Conservation (phyloP, 805 yeast genomes). For the Ogataea populi-albae region DNA sequence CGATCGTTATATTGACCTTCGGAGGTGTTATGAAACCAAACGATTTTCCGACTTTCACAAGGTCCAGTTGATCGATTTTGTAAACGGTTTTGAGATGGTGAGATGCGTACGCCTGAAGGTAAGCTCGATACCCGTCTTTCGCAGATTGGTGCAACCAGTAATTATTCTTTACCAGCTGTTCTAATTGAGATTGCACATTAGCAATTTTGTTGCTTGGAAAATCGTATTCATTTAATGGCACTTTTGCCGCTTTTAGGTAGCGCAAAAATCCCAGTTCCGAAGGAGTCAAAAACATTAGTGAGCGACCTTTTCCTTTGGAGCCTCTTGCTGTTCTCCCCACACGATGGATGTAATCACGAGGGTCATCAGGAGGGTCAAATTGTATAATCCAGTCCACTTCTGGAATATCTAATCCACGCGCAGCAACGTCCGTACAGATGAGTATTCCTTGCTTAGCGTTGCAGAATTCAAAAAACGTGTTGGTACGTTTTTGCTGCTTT, state of each 20-base stretch:
- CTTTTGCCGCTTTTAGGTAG: slow-evolving; percentile 94
- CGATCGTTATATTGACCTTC: slow-evolving; percentile 92
- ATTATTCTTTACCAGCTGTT: slow-evolving; percentile 85
- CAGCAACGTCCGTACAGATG: slow-evolving; percentile 97
- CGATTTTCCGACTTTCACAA: slow-evolving; percentile 91
- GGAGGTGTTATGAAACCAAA: slow-evolving; percentile 96
- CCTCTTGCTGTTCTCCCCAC: slow-evolving; percentile 99
- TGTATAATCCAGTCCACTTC: slow-evolving; percentile 99
- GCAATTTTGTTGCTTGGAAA: slow-evolving; percentile 94
- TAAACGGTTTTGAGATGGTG: slow-evolving; percentile 96
- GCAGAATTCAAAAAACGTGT: slow-evolving; percentile 96
- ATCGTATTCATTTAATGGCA: slow-evolving; percentile 95
- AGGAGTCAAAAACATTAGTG: slow-evolving; percentile 93
- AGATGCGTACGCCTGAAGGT: slow-evolving; percentile 94
- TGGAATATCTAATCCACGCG: slow-evolving; percentile 98
- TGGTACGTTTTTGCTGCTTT: slow-evolving; percentile 97
- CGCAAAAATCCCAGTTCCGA: slow-evolving; percentile 91
- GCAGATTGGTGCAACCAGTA: slow-evolving; percentile 95
- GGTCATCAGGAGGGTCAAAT: slow-evolving; percentile 99
- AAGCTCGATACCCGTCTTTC: slow-evolving; percentile 95
- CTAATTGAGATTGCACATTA: slow-evolving; percentile 91
- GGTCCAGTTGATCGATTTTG: slow-evolving; percentile 90
- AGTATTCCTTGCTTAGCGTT: slow-evolving; percentile 93
- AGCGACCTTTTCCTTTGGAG: slow-evolving; percentile 81
- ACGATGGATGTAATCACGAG: slow-evolving; percentile 97